Base-by-base conservation (phyloP, 2,329 filamentous ascomycete species). In the Fusarium sp. region DNA sequence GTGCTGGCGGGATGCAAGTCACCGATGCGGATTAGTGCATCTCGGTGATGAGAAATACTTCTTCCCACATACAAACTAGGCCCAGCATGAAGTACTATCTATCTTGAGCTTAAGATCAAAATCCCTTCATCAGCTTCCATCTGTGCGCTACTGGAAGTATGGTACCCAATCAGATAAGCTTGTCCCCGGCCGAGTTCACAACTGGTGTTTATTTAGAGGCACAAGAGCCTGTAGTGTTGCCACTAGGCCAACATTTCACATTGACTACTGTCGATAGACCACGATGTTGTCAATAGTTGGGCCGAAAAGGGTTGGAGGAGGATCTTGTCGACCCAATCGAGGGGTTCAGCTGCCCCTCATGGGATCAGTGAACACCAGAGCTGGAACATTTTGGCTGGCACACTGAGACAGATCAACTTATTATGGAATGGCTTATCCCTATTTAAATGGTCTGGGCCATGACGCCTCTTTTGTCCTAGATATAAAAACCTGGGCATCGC, bases 61-160 rank as follows among this genome's bases (percentile, higher is more conserved):
- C 35, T 30, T 30, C 3, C 10, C 2, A 2, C 8, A 38, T 10
- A 8, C 4, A 17, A 55, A 12, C 20, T 28, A 6, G 3, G 14
- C 5, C 0, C 10, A 1, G 11, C 4, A n/a, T 0, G 4, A 42
- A 42, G 53, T 30, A 30, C 15, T 15, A 2, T 30, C 6, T 13
- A 55, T 20, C 36, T 30, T n/a, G 6, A 6, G 26, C 22, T 8
- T 2, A 18, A n/a, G 14, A 8, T 18, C 26, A n/a, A n/a, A 14
- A 24, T 30, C 8, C 14, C 6, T 6, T 12, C 22, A 26, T 55
- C 36, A 42, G 14, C 20, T 30, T 26, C 20, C 18, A 22, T 2
- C 9, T 47, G 17, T 39, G 24, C 24, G 24, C 35, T 38, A 38
- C n/a, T 53, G 13, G n/a, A 26, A 26, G 24, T 18, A 6, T 22